Percentiles rank a stretch among this genome's conserved stretches.
Conservation (phyloP, 208 protist genomes). For the Crithidia acanthocephali region DNA sequence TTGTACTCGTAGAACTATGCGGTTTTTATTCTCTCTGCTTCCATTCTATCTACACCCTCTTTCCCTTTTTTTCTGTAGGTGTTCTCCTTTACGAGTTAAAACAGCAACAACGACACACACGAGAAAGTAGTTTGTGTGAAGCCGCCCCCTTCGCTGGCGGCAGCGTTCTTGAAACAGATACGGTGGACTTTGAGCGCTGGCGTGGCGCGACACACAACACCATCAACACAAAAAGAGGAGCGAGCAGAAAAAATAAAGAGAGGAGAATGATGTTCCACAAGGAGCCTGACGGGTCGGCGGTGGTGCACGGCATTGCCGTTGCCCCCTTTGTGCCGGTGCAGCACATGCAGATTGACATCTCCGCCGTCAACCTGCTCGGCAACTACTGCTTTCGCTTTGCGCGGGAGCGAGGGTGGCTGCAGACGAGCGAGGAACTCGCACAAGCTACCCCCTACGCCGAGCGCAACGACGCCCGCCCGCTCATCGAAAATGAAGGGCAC, state of each 20-base stretch:
- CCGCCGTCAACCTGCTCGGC: constrained; percentile 53
- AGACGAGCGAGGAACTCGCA: constrained; percentile 32
- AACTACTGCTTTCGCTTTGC: constrained; percentile 64
- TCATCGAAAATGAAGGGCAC: constrained; percentile 32
- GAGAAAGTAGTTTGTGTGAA: no score
- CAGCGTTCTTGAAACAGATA: no score
- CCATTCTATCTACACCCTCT: no score
- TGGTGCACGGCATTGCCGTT: constrained; percentile 54
- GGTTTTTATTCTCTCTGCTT: no score
- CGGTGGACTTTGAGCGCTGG: no score
- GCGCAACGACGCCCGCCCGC: constrained; percentile 11
- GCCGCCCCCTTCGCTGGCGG: no score
- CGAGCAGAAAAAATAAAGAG: no score
- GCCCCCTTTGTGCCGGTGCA: constrained; percentile 66
- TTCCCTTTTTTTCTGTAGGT: constrained; percentile 2
- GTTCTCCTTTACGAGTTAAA: no score
- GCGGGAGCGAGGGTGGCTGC: constrained; percentile 68
- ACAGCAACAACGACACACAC: no score
- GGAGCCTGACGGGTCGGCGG: constrained; percentile 50
- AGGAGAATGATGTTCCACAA: constrained; percentile 34
- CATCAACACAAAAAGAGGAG: no score
- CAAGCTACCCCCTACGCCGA: constrained; percentile 19
- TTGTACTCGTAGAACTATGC: no score
- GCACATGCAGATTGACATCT: constrained; percentile 58
- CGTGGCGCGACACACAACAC: no score